These are phyloP conservation scores for Candida patagonica DNA, from an alignment of 805 yeast species.

Conservation along the genomic window DNA sequence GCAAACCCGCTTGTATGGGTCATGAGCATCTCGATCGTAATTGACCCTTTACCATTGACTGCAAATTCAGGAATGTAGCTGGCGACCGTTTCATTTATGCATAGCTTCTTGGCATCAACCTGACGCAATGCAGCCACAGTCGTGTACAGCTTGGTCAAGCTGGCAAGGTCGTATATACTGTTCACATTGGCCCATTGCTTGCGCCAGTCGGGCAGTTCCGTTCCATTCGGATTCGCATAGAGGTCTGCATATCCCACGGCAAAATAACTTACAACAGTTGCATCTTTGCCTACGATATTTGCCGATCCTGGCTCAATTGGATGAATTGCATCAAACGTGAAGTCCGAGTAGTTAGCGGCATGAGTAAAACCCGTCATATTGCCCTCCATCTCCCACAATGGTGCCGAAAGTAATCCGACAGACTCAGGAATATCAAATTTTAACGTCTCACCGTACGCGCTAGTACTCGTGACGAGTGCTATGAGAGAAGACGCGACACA, in stretches of 20 bases:
- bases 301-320: slow-evolving; percentile 9
- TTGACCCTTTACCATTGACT: slow-evolving; percentile 2
- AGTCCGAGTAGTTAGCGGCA: not conserved
- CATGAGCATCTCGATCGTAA: slow-evolving; percentile 7
- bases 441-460: not conserved
- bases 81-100: slow-evolving; percentile 6
- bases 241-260: slow-evolving; percentile 10
- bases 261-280: slow-evolving; percentile 4
- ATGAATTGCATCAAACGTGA: not conserved
- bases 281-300: not conserved
- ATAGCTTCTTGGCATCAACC: slow-evolving; percentile 7
- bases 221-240: slow-evolving; percentile 9
- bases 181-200: slow-evolving; percentile 3
- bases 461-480: no score
- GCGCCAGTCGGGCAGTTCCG: slow-evolving; percentile 5
- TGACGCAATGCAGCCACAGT: slow-evolving; percentile 11
- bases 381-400: slow-evolving; percentile 3
- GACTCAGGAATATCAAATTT: slow-evolving; percentile 6
- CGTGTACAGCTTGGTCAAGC: slow-evolving; percentile 13
- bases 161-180: slow-evolving; percentile 10
- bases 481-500: no score
- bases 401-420: slow-evolving; percentile 6
- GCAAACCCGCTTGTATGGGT: slow-evolving; percentile 11
- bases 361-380: slow-evolving; percentile 3
- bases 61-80: slow-evolving; percentile 8